phyloP scores from a whole-genome alignment of 768 basidiomycete species.

The Naganishia onofrii region DNA sequence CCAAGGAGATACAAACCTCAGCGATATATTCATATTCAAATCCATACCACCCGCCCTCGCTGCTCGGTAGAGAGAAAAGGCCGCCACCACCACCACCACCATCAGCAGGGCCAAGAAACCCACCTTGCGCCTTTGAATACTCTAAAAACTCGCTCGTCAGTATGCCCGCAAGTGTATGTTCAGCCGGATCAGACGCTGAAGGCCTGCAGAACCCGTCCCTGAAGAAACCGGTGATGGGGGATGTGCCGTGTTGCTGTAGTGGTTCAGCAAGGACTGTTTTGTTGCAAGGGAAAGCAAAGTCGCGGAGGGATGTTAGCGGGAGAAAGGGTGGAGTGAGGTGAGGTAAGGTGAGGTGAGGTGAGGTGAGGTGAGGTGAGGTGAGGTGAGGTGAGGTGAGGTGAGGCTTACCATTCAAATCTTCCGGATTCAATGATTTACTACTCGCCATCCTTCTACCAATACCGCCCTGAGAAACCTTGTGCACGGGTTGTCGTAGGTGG shows the following conservation, averaged over 20 bases:
- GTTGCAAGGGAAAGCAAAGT: too few species aligned
- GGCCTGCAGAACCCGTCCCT: slow-evolving; percentile 28
- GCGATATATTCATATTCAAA: too few species aligned
- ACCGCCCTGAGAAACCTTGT: not conserved
- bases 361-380: too few species aligned
- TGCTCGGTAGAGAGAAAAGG: too few species aligned
- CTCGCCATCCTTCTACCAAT: slow-evolving; percentile 16
- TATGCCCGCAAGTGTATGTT: slow-evolving; percentile 47
- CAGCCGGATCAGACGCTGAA: slow-evolving; percentile 39
- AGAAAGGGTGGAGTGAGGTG: too few species aligned
- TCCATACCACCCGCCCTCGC: too few species aligned
- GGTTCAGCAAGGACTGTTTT: not conserved
- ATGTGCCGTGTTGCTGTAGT: slow-evolving; percentile 21
- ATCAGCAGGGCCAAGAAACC: slow-evolving; percentile 1
- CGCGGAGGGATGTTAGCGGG: too few species aligned
- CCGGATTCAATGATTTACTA: not conserved
- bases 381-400: too few species aligned
- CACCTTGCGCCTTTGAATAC: slow-evolving; percentile 45
- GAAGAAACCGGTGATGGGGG: slow-evolving; percentile 23
- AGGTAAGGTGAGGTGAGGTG: too few species aligned
- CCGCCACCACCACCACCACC: too few species aligned
- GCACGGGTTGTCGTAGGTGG: not conserved
- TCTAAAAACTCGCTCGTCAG: slow-evolving; percentile 48
- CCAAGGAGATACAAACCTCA: not conserved
- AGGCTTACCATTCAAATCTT: slow-evolving; percentile 11